A percentile compares a stretch with the other conserved stretches of the same genome.
phyloP scores from a whole-genome alignment of 352 stramenopile species.

The Pythium brassicae region DNA sequence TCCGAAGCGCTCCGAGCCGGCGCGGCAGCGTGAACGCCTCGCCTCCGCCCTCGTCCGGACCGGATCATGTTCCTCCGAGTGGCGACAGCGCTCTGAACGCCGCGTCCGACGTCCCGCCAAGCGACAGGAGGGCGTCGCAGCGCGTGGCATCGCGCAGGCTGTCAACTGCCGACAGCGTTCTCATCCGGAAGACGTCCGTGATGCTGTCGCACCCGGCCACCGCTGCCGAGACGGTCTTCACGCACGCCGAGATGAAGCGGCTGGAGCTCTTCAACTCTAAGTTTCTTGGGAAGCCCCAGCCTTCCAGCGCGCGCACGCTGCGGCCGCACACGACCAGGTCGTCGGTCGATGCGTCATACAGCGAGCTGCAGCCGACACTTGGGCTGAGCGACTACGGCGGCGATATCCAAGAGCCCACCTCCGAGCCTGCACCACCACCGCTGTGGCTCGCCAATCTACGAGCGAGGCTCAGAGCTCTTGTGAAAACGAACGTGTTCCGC shows the following conservation, averaged over 20 bases:
- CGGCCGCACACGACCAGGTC: constrained; percentile 2
- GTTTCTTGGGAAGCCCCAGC: constrained; percentile 23
- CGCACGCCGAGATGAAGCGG: constrained; percentile 32
- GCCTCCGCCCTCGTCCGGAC: no score
- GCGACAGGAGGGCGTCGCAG: background rate
- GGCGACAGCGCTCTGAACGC: no score
- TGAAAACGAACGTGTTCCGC: constrained; percentile 51
- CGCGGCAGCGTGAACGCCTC: no score
- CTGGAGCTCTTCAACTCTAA: constrained; percentile 39
- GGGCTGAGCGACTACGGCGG: constrained; percentile 4
- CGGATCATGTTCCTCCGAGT: no score
- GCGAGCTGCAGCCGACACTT: constrained; percentile 5
- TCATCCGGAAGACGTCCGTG: constrained; percentile 46
- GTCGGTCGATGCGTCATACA: constrained; percentile 15
- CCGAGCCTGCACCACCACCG: constrained; percentile 1
- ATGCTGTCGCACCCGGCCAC: constrained; percentile 40
- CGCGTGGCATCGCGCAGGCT: constrained; percentile 14
- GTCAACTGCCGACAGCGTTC: constrained; percentile 32
- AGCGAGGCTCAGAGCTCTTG: constrained; percentile 18
- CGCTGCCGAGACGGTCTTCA: constrained; percentile 31
- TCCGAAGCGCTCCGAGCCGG: no score
- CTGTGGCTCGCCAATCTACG: constrained; percentile 26
- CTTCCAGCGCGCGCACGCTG: constrained; percentile 6
- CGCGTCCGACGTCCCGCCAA: no score
- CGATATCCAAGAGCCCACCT: background rate